Evolutionary conservation across 2,329 filamentous ascomycete genomes (phyloP).

Genomic region (Truncatella angustata): DNA sequence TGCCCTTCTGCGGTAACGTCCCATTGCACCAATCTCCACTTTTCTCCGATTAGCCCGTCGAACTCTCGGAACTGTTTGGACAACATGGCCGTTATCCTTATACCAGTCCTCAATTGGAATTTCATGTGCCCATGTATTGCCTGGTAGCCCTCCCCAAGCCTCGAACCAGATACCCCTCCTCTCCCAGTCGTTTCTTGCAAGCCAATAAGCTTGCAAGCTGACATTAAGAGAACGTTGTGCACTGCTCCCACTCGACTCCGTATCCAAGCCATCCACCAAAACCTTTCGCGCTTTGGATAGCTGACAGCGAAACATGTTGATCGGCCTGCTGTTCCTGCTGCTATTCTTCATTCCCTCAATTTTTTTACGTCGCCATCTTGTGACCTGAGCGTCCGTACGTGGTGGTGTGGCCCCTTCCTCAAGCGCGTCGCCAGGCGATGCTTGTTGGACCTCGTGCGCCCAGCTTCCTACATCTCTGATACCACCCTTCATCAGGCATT

Average conservation of each 20-base stretch:
- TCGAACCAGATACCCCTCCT: neutral
- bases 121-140: neutral
- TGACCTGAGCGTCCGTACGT: too few species aligned
- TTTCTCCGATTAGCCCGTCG: neutral
- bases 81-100: too few species aligned
- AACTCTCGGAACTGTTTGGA: neutral
- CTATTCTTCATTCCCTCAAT: neutral
- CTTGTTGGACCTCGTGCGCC: neutral
- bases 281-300: neutral
- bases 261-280: neutral
- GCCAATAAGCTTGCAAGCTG: neutral
- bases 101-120: neutral
- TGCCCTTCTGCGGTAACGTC: neutral
- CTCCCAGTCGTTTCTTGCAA: neutral
- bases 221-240: neutral
- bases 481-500: neutral
- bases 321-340: neutral
- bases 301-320: neutral
- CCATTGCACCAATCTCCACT: neutral
- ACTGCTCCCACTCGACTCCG: neutral
- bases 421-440: neutral
- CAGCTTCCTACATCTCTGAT: neutral
- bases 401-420: too few species aligned
- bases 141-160: neutral
- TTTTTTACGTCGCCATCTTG: neutral